Evolutionary conservation across 176 grass and related monocot genomes (phyloP), one percentile per base, ranked within the genome.

Genomic region (Oropetium thomaeum): DNA sequence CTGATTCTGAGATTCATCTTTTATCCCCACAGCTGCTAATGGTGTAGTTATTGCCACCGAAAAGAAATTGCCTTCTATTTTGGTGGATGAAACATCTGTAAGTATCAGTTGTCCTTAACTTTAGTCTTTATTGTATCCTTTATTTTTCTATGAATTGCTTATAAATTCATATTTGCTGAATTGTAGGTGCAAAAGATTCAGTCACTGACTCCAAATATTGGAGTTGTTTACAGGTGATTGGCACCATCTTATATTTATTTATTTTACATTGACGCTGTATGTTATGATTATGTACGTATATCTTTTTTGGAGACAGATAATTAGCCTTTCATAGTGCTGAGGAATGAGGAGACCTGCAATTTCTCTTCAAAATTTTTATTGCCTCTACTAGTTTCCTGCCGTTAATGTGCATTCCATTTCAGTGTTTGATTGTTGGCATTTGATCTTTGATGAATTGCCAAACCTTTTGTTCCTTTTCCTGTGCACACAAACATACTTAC

Each of bases 121-220:
- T 37, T 63, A 1, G 22, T 25, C 26, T 30, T 39, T 47, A 33
- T 37, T 25, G 0, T 71, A 62, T 80, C 32, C 3, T 10, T 55
- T 37, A 1, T 35, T 69, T 11, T 54, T 37, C 6, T 20, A 27
- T 30, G 11, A 26, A 52, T 13, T 31, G 2, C 23, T 75, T 75
- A 75, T 37, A 64, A 44, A 33, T 80, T 23, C 32, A 8, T 63
- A 44, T 55, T 8, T 79, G 62, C 15, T 81, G 63, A 66, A 78
- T 75, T 84, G 20, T 41, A 95, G 91, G 91, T 98, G 15, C 96
- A 98, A 88, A 98, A 98, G 76, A 98, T 92, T 76, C 96, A 98
- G 61, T 57, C 88, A 39, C 76, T 98, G 82, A 95, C 96, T 71
- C 82, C 91, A 47, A 95, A 98, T 47, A 98, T 98, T 51, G 91